phyloP scores from a whole-genome alignment of 768 basidiomycete species.

The Psilocybe azurescens region DNA sequence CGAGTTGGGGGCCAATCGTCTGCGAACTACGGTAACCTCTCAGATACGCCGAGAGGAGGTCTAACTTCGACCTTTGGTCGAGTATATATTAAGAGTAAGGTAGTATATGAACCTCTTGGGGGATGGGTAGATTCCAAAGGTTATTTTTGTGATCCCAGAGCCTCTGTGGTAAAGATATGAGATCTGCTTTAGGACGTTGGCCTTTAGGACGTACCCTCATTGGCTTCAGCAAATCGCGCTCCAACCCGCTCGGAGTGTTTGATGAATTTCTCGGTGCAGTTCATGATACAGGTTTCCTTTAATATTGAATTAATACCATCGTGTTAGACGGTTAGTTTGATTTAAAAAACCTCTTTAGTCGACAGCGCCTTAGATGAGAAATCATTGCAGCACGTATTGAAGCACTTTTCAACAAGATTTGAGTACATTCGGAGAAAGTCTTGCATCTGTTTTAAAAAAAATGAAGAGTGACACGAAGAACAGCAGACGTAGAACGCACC shows the following conservation, averaged over 20 bases:
- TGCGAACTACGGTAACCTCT: neutral
- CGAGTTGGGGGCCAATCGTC: neutral
- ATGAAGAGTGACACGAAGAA: slow-evolving; percentile 9
- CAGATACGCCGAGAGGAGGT: slow-evolving; percentile 1
- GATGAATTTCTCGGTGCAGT: slow-evolving; percentile 97
- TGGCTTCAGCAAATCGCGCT: slow-evolving; percentile 89
- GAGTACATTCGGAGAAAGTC: slow-evolving; percentile 97
- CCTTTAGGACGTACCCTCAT: slow-evolving; percentile 70
- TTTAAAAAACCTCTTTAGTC: slow-evolving; percentile 78
- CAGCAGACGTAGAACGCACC: slow-evolving; percentile 43
- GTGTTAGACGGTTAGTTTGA: neutral
- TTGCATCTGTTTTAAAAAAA: slow-evolving; percentile 75
- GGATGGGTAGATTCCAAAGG: slow-evolving; percentile 1
- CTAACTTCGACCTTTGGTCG: neutral
- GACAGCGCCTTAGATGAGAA: slow-evolving; percentile 95
- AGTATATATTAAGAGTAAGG: slow-evolving; percentile 13
- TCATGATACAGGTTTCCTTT: slow-evolving; percentile 88
- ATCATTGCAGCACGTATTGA: slow-evolving; percentile 94
- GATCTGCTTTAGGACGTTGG: neutral
- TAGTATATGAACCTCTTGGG: slow-evolving; percentile 6
- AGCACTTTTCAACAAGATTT: slow-evolving; percentile 94
- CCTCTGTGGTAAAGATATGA: slow-evolving; percentile 31
- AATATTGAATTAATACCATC: neutral
- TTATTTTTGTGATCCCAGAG: slow-evolving; percentile 44
- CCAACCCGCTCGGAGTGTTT: slow-evolving; percentile 96